phyloP scores from a whole-genome alignment of 1,284 basidiomycete species.

The Ustilago nuda region DNA sequence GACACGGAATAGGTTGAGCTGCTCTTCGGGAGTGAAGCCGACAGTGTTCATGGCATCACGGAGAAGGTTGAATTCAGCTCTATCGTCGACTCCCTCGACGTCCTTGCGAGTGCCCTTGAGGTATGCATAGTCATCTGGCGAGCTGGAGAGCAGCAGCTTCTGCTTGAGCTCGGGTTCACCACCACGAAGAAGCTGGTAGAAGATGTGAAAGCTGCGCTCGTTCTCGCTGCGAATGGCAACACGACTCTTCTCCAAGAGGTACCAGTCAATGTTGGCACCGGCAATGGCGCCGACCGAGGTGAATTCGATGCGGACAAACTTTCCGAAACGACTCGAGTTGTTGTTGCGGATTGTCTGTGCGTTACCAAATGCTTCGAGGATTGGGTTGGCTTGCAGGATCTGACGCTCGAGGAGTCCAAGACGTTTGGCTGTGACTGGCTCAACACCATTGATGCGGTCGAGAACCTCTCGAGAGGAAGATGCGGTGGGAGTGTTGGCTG shows the following conservation, averaged over 20 bases:
- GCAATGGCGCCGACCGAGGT: constrained; percentile 93
- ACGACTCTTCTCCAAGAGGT: constrained; percentile 95
- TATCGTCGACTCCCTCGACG: constrained; percentile 94
- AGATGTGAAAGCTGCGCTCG: constrained; percentile 95
- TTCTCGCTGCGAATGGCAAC: constrained; percentile 72
- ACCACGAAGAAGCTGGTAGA: constrained; percentile 80
- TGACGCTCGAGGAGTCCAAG: constrained; percentile 93
- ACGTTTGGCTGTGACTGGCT: constrained; percentile 54
- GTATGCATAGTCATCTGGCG: constrained; percentile 87
- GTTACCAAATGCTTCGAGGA: constrained; percentile 97
- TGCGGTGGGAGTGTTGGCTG: constrained; percentile 46
- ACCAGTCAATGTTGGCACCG: constrained; percentile 99
- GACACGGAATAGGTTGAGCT: constrained; percentile 92
- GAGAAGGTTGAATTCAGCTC: constrained; percentile 85
- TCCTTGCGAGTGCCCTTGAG: constrained; percentile 88
- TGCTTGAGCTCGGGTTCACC: constrained; percentile 70
- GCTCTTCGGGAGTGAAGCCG: constrained; percentile 85
- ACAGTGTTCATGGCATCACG: constrained; percentile 86
- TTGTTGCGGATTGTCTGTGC: constrained; percentile 99
- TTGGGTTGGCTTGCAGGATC: constrained; percentile 97
- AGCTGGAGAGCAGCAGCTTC: constrained; percentile 77
- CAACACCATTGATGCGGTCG: constrained; percentile 59
- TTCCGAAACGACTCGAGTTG: constrained; percentile 96
- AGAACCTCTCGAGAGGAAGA: constrained; percentile 57
- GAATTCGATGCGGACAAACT: constrained; percentile 97